These are phyloP conservation scores for Fusarium sp. DNA, from an alignment of 2,329 filamentous ascomycete species.

Conservation along the genomic window DNA sequence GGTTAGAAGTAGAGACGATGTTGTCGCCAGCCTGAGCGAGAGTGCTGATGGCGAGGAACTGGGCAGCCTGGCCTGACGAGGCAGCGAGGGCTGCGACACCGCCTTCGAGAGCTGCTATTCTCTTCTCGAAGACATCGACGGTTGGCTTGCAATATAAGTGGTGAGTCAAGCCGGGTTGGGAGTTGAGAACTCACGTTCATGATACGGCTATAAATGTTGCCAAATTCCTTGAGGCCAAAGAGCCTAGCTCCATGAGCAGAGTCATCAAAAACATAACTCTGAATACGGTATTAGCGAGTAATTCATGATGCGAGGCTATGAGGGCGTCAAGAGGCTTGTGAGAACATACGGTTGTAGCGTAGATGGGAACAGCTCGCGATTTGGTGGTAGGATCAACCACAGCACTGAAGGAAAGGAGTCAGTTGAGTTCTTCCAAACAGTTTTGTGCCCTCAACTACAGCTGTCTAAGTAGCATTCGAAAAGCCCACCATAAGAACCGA, in stretches of 20 bases:
- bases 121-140: constrained; percentile 95
- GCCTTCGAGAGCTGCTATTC: constrained; percentile 93
- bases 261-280: constrained; percentile 95
- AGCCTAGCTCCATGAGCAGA: constrained; percentile 94
- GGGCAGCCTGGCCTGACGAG: constrained; percentile 87
- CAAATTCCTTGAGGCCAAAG: constrained; percentile 95
- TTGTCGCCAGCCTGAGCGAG: constrained; percentile 92
- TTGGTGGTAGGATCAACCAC: constrained; percentile 83
- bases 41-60: constrained; percentile 88
- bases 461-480: neutral
- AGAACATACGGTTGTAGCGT: constrained; percentile 76
- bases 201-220: constrained; percentile 97
- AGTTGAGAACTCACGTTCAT: constrained; percentile 74
- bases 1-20: constrained; percentile 88
- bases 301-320: neutral
- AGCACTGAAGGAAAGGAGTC: constrained; percentile 63
- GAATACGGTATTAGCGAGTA: neutral
- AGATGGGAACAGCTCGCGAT: constrained; percentile 92
- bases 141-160: constrained; percentile 70
- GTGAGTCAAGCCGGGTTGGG: neutral
- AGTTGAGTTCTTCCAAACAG: neutral
- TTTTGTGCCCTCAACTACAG: neutral
- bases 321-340: neutral
- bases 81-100: constrained; percentile 87
- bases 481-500: constrained; percentile 25